Conservation (phyloP, 2,329 filamentous ascomycete genomes). For the Ophiocordyceps camponoti-saundersi region DNA sequence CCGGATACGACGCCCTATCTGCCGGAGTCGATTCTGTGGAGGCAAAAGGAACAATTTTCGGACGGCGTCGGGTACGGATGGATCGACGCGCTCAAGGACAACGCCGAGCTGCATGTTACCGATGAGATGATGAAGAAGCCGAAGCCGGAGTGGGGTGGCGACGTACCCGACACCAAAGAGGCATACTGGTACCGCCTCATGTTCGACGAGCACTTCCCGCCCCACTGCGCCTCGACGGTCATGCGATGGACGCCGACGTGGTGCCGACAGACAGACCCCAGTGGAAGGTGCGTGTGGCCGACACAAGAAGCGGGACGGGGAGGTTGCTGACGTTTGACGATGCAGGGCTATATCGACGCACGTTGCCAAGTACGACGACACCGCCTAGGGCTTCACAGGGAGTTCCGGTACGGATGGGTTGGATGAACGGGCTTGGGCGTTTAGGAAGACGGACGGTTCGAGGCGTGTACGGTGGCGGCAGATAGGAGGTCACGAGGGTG, state of each 20-base stretch:
- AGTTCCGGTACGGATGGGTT: background rate
- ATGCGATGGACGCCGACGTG: conserved; percentile 95
- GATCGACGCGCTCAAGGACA: conserved; percentile 96
- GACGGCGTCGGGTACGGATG: conserved; percentile 98
- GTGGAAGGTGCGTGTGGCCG: conserved; percentile 49
- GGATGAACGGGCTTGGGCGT: too few relatives aligned
- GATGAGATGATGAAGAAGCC: conserved; percentile 99
- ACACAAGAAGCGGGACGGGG: background rate
- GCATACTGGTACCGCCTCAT: conserved; percentile 97
- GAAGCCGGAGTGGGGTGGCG: conserved; percentile 85
- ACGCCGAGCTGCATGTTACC: conserved; percentile 72
- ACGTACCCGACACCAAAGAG: conserved; percentile 93
- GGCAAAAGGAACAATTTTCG: conserved; percentile 99
- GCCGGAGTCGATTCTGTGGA: conserved; percentile 90
- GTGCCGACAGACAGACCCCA: conserved; percentile 92
- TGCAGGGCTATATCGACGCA: conserved; percentile 62
- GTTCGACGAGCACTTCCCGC: conserved; percentile 98
- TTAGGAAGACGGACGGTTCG: too few relatives aligned
- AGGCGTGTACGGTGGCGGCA: too few relatives aligned
- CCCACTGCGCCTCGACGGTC: conserved; percentile 78
- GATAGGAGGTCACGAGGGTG: too few relatives aligned
- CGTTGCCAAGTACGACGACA: conserved; percentile 52
- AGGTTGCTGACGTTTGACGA: background rate
- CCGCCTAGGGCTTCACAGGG: conserved; percentile 12
- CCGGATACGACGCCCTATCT: conserved; percentile 70